Percentiles rank a stretch among this genome's conserved stretches.
These are phyloP conservation scores for Pseudisothecium myosuroides DNA, from an alignment of 225 moss, liverwort and hornwort species.

Conservation along the genomic window DNA sequence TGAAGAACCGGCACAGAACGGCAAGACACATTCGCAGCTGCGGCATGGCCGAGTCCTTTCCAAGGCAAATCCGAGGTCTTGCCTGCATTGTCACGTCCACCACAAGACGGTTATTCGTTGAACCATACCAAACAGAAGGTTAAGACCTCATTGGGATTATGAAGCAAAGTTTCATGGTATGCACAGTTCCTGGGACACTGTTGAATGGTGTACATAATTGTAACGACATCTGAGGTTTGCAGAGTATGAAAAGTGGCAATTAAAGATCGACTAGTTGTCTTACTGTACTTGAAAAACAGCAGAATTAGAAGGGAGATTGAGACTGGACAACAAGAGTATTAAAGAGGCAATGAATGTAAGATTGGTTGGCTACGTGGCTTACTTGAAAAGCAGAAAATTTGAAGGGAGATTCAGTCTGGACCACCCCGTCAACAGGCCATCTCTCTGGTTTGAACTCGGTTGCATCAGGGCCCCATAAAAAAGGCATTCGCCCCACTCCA, in stretches of 20 bases:
- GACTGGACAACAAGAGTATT: neutral
- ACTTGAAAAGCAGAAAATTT: constrained; percentile 80
- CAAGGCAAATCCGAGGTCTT: constrained; percentile 48
- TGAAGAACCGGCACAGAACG: constrained; percentile 31
- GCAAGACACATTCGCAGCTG: constrained; percentile 27
- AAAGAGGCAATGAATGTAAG: neutral
- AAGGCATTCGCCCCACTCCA: neutral
- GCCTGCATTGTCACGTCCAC: neutral
- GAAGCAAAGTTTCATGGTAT: neutral
- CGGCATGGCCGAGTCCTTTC: constrained; percentile 40
- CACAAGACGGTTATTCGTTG: neutral
- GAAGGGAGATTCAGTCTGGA: constrained; percentile 43
- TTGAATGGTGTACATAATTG: neutral
- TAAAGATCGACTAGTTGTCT: neutral
- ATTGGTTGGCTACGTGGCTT: too few relatives aligned
- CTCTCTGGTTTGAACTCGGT: neutral
- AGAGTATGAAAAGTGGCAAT: neutral
- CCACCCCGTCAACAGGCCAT: neutral
- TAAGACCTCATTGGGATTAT: neutral
- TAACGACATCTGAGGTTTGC: neutral
- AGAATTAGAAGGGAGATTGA: constrained; percentile 59
- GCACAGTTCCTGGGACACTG: neutral
- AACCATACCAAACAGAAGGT: too few relatives aligned
- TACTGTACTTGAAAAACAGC: constrained; percentile 72
- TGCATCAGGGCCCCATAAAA: neutral